Base-by-base conservation (phyloP, 768 basidiomycete species). In the Piloderma croceum region DNA sequence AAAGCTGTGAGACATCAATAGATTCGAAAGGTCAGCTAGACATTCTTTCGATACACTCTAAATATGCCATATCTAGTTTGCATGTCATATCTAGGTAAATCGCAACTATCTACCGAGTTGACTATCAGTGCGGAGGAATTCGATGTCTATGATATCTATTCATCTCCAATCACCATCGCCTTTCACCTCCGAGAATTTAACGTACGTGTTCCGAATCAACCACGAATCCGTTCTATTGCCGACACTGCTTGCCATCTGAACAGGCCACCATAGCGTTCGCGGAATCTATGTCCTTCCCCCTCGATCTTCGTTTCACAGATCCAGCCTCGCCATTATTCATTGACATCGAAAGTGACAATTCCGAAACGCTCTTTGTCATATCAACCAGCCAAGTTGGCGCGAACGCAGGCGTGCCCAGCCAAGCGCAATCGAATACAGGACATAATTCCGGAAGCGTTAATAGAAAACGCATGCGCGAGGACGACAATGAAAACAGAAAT, bases 161-260 rank as follows among this genome's bases (percentile, higher is more conserved):
- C 70, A 7, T 62, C 74, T 13, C 83, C 89, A 2, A 74, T 74
- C 23, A 79, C 76, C 3, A 74, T 91, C 38, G 79, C 78, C 1
- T 89, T 90, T 50, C 88, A 90, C 60, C 61, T 91, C 21, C 77
- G 83, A 25, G 89, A 91, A 63, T 89, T 91, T 61, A 87, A 80
- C 44, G 89, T 88, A 47, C 43, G 70, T 57, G 4, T 19, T 24
- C 32, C 44, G n/a, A n/a, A n/a, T n/a, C n/a, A n/a, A n/a, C n/a
- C n/a, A n/a, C n/a, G n/a, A n/a, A n/a, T n/a, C 45, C 31, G 24
- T 10, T 44, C 27, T 34, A 24, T 24, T 36, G 15, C 22, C 31
- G n/a, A 35, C 24, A 18, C 9, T 22, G 5, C 25, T 34, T 48
- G 22, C 44, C 35, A 39, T 20, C n/a, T 20, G 39, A 21, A 13